A percentile compares a stretch with the other conserved stretches of the same genome.
Evolutionary conservation across 2,329 filamentous ascomycete genomes (phyloP).

Genomic region (Aspergillus ochraceoroseus): DNA sequence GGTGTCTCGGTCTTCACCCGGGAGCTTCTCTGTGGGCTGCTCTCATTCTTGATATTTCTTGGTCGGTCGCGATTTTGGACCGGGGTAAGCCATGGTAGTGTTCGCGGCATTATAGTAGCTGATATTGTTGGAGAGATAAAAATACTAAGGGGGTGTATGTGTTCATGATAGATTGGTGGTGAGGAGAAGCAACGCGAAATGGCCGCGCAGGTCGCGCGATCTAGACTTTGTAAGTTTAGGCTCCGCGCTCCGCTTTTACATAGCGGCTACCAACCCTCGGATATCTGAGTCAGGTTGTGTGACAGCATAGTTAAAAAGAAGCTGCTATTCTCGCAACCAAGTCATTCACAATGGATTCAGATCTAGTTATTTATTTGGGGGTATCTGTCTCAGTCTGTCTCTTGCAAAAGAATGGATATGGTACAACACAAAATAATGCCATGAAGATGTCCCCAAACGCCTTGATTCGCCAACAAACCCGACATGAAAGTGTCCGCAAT

Average conservation of each 20-base stretch:
- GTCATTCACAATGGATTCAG: neutral
- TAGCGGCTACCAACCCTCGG: neutral
- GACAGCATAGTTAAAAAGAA: too few species aligned
- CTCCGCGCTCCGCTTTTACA: slow-evolving; percentile 16
- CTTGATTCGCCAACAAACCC: too few species aligned
- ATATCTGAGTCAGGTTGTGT: too few species aligned
- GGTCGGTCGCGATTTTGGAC: too few species aligned
- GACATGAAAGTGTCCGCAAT: too few species aligned
- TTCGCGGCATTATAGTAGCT: too few species aligned
- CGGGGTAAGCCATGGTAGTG: slow-evolving; percentile 26
- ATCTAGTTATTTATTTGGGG: slow-evolving; percentile 10
- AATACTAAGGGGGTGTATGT: too few species aligned
- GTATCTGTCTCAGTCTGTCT: slow-evolving; percentile 11
- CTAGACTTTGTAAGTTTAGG: too few species aligned
- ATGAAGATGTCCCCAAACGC: slow-evolving; percentile 11
- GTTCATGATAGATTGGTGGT: neutral
- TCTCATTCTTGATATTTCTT: slow-evolving; percentile 11
- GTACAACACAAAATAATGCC: slow-evolving; percentile 8
- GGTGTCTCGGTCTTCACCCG: slow-evolving; percentile 6
- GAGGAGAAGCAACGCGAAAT: slow-evolving; percentile 9
- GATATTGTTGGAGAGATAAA: too few species aligned
- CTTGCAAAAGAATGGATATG: neutral
- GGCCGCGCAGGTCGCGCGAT: slow-evolving; percentile 12
- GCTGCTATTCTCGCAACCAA: too few species aligned
- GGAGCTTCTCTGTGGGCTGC: slow-evolving; percentile 5